Conservation (phyloP, 78 protist genomes). For the Chrysochromulina tobinii region DNA sequence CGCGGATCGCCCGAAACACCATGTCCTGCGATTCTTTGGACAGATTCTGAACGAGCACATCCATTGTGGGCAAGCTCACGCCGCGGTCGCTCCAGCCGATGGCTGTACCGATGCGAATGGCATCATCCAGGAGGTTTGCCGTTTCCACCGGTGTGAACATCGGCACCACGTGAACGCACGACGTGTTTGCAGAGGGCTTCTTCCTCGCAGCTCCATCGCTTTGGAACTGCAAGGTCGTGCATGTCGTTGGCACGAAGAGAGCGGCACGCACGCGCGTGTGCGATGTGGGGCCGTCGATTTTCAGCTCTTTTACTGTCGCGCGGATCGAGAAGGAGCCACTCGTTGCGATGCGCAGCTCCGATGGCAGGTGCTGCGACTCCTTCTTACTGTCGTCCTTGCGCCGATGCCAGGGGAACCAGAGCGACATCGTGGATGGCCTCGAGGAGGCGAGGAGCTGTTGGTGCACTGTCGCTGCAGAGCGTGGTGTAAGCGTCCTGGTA, state of each 20-base stretch:
- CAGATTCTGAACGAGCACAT: background rate
- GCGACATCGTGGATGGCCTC: no score
- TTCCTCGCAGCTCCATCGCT: background rate
- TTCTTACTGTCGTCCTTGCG: no score
- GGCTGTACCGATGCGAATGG: background rate
- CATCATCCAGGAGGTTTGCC: background rate
- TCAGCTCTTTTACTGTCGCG: background rate
- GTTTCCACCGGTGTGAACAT: background rate
- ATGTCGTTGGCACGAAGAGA: background rate
- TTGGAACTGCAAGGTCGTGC: background rate
- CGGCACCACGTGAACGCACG: background rate
- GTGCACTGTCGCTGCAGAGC: no score
- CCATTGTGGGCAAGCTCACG: background rate
- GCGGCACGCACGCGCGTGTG: background rate
- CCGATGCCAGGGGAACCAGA: no score
- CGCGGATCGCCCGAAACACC: background rate
- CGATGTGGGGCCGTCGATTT: background rate
- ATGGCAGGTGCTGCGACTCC: no score
- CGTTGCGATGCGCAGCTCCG: background rate
- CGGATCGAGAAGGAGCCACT: background rate
- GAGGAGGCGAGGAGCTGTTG: no score
- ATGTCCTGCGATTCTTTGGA: background rate
- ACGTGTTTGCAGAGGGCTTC: background rate
- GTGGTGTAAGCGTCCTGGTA: no score
- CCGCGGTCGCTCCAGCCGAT: slow-evolving; percentile 5